phyloP scores from a whole-genome alignment of 352 stramenopile genomes.

The Globisporangium yorkense region DNA sequence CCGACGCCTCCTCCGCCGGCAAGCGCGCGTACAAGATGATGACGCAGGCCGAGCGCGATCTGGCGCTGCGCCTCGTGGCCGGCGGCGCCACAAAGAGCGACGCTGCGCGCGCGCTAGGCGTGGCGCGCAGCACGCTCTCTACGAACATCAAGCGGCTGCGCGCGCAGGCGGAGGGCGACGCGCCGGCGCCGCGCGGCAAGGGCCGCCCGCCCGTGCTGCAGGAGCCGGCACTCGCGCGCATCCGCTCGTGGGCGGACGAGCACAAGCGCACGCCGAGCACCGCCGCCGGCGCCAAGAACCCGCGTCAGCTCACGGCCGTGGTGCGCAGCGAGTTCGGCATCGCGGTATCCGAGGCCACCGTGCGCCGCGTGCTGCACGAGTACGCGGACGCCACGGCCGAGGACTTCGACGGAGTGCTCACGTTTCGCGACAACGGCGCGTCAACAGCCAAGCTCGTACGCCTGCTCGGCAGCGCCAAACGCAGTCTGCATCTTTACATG shows the following conservation, averaged over 20 bases:
- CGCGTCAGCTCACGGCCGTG: background rate
- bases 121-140: slow-evolving; percentile 3
- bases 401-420: background rate
- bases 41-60: slow-evolving; percentile 2
- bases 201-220: slow-evolving; percentile 2
- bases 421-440: background rate
- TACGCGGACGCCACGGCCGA: background rate
- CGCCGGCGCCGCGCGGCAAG: background rate
- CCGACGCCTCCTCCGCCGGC: background rate
- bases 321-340: background rate
- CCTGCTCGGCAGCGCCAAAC: background rate
- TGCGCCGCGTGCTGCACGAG: slow-evolving; percentile 6
- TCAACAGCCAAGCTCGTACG: background rate
- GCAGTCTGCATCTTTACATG: background rate
- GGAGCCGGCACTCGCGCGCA: background rate
- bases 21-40: slow-evolving; percentile 4
- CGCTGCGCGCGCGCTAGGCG: slow-evolving; percentile 1
- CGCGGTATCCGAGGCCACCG: slow-evolving; percentile 1
- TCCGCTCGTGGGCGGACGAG: slow-evolving; percentile 1
- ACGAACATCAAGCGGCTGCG: slow-evolving; percentile 5
- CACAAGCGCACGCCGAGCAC: background rate
- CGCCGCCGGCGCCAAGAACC: background rate
- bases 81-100: slow-evolving; percentile 1
- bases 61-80: slow-evolving; percentile 3
- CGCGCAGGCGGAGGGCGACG: background rate